These are phyloP conservation scores for Alternaria brassicae DNA, from an alignment of 2,329 filamentous ascomycete species.

Conservation along the genomic window DNA sequence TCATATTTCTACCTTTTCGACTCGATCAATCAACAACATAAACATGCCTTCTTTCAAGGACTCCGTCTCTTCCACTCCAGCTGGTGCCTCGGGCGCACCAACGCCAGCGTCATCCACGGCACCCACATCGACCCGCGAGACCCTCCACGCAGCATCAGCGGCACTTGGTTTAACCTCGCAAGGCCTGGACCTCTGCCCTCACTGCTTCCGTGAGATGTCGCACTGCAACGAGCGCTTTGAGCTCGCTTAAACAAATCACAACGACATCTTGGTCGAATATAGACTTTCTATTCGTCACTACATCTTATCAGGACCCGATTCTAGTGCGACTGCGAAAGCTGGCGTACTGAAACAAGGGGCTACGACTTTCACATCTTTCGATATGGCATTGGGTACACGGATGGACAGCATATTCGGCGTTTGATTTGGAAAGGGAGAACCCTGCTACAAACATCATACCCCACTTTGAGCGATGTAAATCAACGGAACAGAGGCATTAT, in stretches of 20 bases:
- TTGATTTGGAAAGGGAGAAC: not conserved
- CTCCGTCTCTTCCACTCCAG: conserved; percentile 35
- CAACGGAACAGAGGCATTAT: not conserved
- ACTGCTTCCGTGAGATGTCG: conserved; percentile 37
- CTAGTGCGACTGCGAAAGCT: not conserved
- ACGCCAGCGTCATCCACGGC: conserved; percentile 26
- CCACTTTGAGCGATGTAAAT: conserved; percentile 9
- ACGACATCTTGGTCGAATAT: not conserved
- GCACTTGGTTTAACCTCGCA: conserved; percentile 26
- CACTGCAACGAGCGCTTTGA: conserved; percentile 38
- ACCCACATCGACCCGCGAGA: conserved; percentile 28
- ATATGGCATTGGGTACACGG: not conserved
- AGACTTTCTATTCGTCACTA: not conserved
- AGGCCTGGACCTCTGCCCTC: conserved; percentile 36
- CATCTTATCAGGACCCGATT: not conserved
- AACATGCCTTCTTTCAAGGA: conserved; percentile 35
- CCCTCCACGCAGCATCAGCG: conserved; percentile 31
- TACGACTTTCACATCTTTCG: not conserved
- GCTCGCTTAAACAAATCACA: conserved; percentile 20
- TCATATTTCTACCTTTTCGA: not conserved
- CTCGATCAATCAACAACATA: not conserved
- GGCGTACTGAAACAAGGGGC: not conserved
- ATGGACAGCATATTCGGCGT: conserved; percentile 1
- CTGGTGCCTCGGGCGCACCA: conserved; percentile 29
- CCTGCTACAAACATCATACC: conserved; percentile 1